phyloP scores from a whole-genome alignment of 2,329 filamentous ascomycete genomes.

The Ilyonectria mors-panacis region DNA sequence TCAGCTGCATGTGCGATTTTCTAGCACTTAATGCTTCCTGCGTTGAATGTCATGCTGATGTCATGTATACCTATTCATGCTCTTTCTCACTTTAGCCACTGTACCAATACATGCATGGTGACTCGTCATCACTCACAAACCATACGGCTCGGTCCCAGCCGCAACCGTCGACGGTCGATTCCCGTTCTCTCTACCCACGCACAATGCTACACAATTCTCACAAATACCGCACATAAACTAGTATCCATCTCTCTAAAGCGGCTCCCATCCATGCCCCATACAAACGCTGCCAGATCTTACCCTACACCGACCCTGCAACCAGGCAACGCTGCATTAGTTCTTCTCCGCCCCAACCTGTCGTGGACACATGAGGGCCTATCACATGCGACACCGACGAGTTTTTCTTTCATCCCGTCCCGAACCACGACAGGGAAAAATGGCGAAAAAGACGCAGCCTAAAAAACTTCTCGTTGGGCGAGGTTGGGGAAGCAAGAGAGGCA shows the following conservation, averaged over 20 bases:
- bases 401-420: conserved; percentile 34
- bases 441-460: conserved; percentile 31
- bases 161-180: not conserved
- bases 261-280: conserved; percentile 12
- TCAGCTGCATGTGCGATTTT: not conserved
- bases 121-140: not conserved
- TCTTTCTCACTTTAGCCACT: not conserved
- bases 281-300: not conserved
- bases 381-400: conserved; percentile 16
- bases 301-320: conserved; percentile 41
- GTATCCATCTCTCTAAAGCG: not conserved
- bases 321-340: conserved; percentile 43
- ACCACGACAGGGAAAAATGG: conserved; percentile 8
- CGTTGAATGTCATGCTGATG: not conserved
- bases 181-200: conserved; percentile 9
- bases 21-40: not conserved
- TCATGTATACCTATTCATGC: not conserved
- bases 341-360: conserved; percentile 21
- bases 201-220: conserved; percentile 20
- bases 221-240: conserved; percentile 33
- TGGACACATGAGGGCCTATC: conserved; percentile 43
- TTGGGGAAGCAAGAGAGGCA: not conserved
- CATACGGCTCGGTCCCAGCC: not conserved
- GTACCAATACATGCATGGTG: not conserved
- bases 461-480: conserved; percentile 30